Evolutionary conservation across 768 basidiomycete genomes (phyloP).

Genomic region (Suillus occidentalis): DNA sequence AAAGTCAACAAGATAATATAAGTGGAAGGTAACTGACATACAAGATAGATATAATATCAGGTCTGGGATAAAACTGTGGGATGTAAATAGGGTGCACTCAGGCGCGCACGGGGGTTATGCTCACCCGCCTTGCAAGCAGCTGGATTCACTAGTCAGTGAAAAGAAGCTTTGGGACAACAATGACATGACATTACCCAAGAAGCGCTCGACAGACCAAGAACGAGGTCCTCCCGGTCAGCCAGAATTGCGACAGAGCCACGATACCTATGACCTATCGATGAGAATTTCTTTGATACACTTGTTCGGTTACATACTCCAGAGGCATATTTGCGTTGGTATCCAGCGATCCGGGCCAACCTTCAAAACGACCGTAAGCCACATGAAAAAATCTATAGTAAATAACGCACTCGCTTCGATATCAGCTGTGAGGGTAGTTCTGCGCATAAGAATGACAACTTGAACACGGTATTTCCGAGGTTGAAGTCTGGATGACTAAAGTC

Average conservation of each 20-base stretch:
- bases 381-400: background rate
- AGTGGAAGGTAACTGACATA: conserved; percentile 25
- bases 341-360: conserved; percentile 63
- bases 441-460: conserved; percentile 48
- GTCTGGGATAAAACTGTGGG: conserved; percentile 53
- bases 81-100: background rate
- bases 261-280: conserved; percentile 26
- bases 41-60: conserved; percentile 62
- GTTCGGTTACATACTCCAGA: conserved; percentile 40
- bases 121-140: conserved; percentile 49
- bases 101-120: conserved; percentile 1
- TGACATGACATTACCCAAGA: conserved; percentile 38
- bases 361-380: background rate
- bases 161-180: background rate
- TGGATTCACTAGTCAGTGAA: conserved; percentile 9
- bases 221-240: conserved; percentile 49
- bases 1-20: background rate
- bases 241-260: conserved; percentile 54
- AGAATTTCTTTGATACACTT: background rate
- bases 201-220: conserved; percentile 51
- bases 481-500: conserved; percentile 38
- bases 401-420: conserved; percentile 53
- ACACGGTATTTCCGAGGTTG: conserved; percentile 56
- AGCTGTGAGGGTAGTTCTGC: conserved; percentile 66
- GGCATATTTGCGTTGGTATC: conserved; percentile 60